Conservation (phyloP, 331 rosid species). For the Acacia concinna region DNA sequence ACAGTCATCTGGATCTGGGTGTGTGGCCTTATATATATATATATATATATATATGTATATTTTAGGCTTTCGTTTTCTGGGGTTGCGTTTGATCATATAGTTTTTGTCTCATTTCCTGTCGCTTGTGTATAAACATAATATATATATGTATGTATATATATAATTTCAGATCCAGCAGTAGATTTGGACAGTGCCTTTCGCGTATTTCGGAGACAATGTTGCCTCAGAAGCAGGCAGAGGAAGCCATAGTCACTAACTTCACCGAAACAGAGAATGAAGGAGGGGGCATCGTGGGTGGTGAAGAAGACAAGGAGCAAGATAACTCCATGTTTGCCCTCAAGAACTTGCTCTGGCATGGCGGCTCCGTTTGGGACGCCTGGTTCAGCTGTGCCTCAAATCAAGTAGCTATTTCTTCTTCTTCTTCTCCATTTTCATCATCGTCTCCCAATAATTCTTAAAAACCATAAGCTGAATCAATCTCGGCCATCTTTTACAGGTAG, state of each 20-base stretch:
- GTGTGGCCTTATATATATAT: slow-evolving; percentile 7
- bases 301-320: slow-evolving; percentile 36
- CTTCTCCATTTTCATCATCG: not conserved
- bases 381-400: slow-evolving; percentile 80
- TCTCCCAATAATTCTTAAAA: too few relatives aligned
- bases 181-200: slow-evolving; percentile 30
- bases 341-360: slow-evolving; percentile 75
- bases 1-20: slow-evolving; percentile 44
- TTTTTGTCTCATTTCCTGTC: slow-evolving; percentile 49
- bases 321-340: slow-evolving; percentile 48
- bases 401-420: slow-evolving; percentile 28
- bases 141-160: not conserved
- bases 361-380: slow-evolving; percentile 84
- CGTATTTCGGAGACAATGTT: slow-evolving; percentile 51
- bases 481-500: slow-evolving; percentile 68
- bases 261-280: slow-evolving; percentile 46
- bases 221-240: slow-evolving; percentile 78
- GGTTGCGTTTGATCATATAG: slow-evolving; percentile 32
- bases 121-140: not conserved
- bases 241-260: slow-evolving; percentile 63
- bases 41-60: too few relatives aligned
- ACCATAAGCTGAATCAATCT: too few relatives aligned
- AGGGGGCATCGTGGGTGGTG: slow-evolving; percentile 30
- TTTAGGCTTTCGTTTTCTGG: slow-evolving; percentile 55
- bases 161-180: slow-evolving; percentile 44